These are phyloP conservation scores for Alternaria arborescens DNA, from an alignment of 2,329 filamentous ascomycete species.

Conservation along the genomic window DNA sequence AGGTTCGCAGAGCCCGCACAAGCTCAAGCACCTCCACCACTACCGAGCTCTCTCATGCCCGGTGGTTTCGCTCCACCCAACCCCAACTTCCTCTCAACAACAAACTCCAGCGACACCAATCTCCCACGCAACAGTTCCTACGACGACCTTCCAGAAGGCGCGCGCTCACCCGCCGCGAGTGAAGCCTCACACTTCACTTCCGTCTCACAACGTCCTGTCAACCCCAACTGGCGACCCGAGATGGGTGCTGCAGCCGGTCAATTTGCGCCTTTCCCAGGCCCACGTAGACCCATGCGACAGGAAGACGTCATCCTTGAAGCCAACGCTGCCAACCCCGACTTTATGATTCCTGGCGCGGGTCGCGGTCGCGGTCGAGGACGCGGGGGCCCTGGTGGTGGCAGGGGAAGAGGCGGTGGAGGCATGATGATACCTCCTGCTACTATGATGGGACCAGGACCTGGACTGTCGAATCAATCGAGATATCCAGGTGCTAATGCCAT, in stretches of 20 bases:
- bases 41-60: constrained; percentile 47
- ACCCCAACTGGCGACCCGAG: constrained; percentile 79
- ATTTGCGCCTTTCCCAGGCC: constrained; percentile 44
- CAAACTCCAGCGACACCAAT: constrained; percentile 41
- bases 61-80: constrained; percentile 46
- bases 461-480: constrained; percentile 42
- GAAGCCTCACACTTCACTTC: constrained; percentile 89
- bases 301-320: constrained; percentile 76
- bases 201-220: constrained; percentile 85
- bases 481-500: constrained; percentile 47
- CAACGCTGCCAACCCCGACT: constrained; percentile 77
- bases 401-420: constrained; percentile 40
- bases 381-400: constrained; percentile 23
- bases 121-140: constrained; percentile 60
- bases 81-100: constrained; percentile 34
- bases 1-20: constrained; percentile 71
- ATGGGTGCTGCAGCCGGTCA: constrained; percentile 53
- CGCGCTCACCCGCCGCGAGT: constrained; percentile 75
- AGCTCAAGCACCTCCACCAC: constrained; percentile 34
- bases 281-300: constrained; percentile 55
- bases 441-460: constrained; percentile 36
- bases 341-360: constrained; percentile 69
- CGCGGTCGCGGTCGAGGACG: constrained; percentile 46
- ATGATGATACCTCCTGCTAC: constrained; percentile 39
- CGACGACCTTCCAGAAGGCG: constrained; percentile 70